Evolutionary conservation across 306 rosid species (phyloP).

Genomic region (Echinosophora koreensis): DNA sequence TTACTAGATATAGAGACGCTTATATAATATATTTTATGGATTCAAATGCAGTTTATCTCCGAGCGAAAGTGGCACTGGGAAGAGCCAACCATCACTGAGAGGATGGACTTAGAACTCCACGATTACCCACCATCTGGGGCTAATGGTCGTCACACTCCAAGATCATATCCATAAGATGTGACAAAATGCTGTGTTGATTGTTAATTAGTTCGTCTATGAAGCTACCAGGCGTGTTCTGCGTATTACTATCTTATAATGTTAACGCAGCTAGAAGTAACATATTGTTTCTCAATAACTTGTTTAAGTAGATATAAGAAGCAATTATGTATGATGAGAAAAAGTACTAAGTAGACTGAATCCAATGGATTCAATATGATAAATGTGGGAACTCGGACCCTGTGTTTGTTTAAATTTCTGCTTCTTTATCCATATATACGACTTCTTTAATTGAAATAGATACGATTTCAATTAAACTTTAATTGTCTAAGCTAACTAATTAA

Average conservation of each 20-base stretch:
- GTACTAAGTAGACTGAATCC: not conserved
- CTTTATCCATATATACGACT: not conserved
- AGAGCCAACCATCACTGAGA: conserved; percentile 44
- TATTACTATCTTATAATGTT: not conserved
- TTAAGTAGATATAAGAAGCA: conserved; percentile 44
- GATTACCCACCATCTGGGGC: conserved; percentile 80
- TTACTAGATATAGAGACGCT: not conserved
- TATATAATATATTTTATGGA: not conserved
- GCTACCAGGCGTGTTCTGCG: not conserved
- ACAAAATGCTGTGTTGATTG: conserved; percentile 45
- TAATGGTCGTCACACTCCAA: conserved; percentile 80
- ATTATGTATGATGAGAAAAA: conserved; percentile 7
- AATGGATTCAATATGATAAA: not conserved
- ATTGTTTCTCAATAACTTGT: conserved; percentile 44
- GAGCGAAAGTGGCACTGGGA: conserved; percentile 33
- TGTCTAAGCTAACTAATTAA: too few species aligned
- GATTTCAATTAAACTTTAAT: not conserved
- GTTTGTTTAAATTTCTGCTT: not conserved
- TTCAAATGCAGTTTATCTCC: conserved; percentile 44
- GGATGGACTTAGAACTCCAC: conserved; percentile 66
- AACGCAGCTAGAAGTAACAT: conserved; percentile 34
- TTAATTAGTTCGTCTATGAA: conserved; percentile 40
- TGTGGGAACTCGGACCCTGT: conserved; percentile 9
- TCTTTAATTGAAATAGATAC: too few species aligned
- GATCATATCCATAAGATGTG: conserved; percentile 46